Percentiles rank a stretch among this genome's conserved stretches.
phyloP scores from a whole-genome alignment of 2,329 filamentous ascomycete species.

The Coniella vitis region DNA sequence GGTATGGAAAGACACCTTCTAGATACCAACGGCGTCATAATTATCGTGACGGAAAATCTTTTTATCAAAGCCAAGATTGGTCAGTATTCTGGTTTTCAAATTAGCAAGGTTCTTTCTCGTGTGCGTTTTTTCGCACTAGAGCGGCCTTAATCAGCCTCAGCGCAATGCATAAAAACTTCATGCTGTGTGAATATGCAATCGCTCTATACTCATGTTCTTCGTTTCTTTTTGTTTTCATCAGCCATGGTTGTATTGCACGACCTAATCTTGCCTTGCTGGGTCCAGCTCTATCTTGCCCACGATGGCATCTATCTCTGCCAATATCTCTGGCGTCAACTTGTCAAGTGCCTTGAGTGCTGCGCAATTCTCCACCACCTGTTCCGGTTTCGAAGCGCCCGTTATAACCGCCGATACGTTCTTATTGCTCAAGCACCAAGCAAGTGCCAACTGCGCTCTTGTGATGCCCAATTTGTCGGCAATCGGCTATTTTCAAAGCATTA shows the following conservation, averaged over 20 bases:
- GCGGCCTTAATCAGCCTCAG: background rate
- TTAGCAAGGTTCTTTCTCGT: background rate
- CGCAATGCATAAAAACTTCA: background rate
- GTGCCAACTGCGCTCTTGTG: slow-evolving; percentile 48
- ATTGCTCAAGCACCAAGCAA: slow-evolving; percentile 60
- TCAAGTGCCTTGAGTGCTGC: slow-evolving; percentile 45
- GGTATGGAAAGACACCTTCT: background rate
- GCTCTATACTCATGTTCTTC: too few species aligned
- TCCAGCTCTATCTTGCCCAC: slow-evolving; percentile 24
- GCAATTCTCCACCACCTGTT: slow-evolving; percentile 56
- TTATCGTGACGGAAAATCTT: background rate
- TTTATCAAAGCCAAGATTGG: background rate
- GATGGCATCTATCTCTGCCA: slow-evolving; percentile 49
- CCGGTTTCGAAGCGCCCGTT: slow-evolving; percentile 50
- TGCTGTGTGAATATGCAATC: too few species aligned
- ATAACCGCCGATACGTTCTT: slow-evolving; percentile 57
- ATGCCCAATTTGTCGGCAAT: slow-evolving; percentile 60
- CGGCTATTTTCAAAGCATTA: slow-evolving; percentile 36
- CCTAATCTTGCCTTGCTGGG: slow-evolving; percentile 21
- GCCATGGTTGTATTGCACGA: background rate
- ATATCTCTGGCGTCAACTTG: slow-evolving; percentile 51
- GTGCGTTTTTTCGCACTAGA: background rate
- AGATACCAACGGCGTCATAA: too few species aligned
- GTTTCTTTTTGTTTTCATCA: too few species aligned
- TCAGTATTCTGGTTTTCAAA: background rate